Evolutionary conservation across 345 rosid species (phyloP).

Genomic region (Microcos paniculata): DNA sequence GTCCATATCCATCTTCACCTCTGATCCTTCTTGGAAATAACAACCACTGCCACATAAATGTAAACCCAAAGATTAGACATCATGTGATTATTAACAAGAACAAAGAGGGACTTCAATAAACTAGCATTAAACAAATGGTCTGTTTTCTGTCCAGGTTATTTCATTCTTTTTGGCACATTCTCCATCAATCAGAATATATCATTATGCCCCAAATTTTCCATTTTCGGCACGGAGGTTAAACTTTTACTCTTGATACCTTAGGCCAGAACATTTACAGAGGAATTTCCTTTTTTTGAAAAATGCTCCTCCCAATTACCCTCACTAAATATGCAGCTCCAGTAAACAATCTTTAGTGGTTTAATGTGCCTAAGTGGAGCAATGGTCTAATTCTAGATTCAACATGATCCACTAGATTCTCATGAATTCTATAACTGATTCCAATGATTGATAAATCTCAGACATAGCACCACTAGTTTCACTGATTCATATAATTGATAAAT

Average conservation of each 20-base stretch:
- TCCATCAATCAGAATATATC: not conserved
- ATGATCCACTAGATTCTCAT: not conserved
- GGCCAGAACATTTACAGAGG: no score
- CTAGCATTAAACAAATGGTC: not conserved
- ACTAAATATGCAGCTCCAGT: not conserved
- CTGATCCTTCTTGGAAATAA: conserved; percentile 53
- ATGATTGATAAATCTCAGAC: not conserved
- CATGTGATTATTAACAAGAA: conserved; percentile 2
- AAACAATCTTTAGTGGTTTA: not conserved
- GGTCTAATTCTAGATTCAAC: not conserved
- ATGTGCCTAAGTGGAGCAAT: not conserved
- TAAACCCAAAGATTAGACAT: conserved; percentile 16
- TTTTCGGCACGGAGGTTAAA: not conserved
- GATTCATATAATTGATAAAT: no score
- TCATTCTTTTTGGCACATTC: not conserved
- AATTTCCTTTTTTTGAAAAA: not conserved
- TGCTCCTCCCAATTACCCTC: not conserved
- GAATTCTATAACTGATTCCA: not conserved
- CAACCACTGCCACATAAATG: conserved; percentile 41
- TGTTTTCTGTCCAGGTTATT: not conserved
- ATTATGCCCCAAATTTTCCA: not conserved
- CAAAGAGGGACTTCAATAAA: not conserved
- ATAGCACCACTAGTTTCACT: not conserved
- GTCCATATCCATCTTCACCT: conserved; percentile 54
- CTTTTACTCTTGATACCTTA: not conserved